Base-by-base conservation (phyloP, 306 rosid genomes). In the Potentilla sterilis region DNA sequence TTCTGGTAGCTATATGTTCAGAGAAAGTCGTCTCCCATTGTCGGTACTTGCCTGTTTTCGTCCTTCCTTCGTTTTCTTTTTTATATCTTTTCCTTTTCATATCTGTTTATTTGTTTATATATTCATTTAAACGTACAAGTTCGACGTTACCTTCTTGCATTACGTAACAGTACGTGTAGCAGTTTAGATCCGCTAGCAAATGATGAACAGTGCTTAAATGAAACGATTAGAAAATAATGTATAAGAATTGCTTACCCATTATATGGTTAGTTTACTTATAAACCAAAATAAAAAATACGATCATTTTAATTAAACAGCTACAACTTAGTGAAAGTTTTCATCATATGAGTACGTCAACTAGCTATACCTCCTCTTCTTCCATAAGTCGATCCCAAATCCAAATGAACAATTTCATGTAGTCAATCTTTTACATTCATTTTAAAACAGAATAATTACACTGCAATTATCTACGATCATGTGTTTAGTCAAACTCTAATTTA, bases 21-120 rank as follows among this genome's bases (percentile, higher is more conserved):
- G 40, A 66, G 40, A 66, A 22, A 57, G 49, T 67, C 28, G 71
- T 41, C 69, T 65, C 35, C 11, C 71, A 22, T n/a, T 66, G 70
- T 67, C 51, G 70, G 35, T n/a, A 66, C 24, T n/a, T 66, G 15
- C 24, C n/a, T 40, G 8, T 9, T 18, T 64, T 64, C 47, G 32
- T 64, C 7, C 69, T 64, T 64, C 28, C 7, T 38, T 65, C 47
- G 12, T 19, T 19, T 52, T 19, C 46, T 22, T 21, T 57, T 21
- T 22, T 57, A 5, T 37, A 37, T 37, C 40, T 37, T 37, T 37
- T 37, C 4, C 40, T 57, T 22, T 57, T 10, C 2, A 9, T n/a
- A 2, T 54, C 61, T 21, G 13, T 21, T n/a, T n/a, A 1, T 21
- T 55, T n/a, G 2, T 52, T 4, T 15, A 48, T 48, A 10, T 44